Base-by-base conservation (phyloP, 768 basidiomycete genomes). In the Mycena capillaripes region DNA sequence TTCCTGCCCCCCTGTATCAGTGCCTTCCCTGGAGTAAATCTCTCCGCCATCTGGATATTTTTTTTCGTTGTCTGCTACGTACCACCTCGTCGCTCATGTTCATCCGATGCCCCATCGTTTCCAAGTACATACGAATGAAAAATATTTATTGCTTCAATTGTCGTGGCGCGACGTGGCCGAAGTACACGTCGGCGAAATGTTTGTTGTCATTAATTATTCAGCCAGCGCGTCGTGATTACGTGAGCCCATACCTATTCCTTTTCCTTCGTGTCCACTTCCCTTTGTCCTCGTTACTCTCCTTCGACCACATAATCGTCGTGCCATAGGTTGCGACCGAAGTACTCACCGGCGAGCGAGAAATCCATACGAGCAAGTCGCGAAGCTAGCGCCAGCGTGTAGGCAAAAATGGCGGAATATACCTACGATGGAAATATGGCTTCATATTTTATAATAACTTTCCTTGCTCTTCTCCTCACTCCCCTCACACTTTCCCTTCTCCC, bases 391-490 rank as follows among this genome's bases (percentile, higher is more conserved):
- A 10, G 38, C 10, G 11, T 10, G 38, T 38, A 11, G 10, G 10
- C 38, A 10, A 38, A 76, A 55, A 93, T 95, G 94, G 93, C 92
- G 75, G 89, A 92, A 75, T 95, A 95, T 84, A 87, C 91, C 83
- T 96, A 96, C 81, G 95, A 96, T 82, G 94, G 95, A 74, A 91
- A 90, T 74, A 93, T 96, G 93, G 94, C 94, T 77, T 88, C 91
- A 42, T 98, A 97, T 85, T 98, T 98, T 82, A 82, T 96, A 71
- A 90, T 99, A 66, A 95, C 96, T 10, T 92, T 98, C 80, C 91
- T 98, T 75, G 90, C 92, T 66, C 87, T 98, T 75, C 78, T 96
- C 52, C 90, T 99, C 70, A 81, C 95, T 40, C 97, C 97, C 0
- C 81, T 94, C 72, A 94, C 96, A 1, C 71, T 94, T 53, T 82